Percentiles rank a stretch among this genome's conserved stretches.
phyloP scores from a whole-genome alignment of 2,329 filamentous ascomycete genomes.

The Diatrype stigma region DNA sequence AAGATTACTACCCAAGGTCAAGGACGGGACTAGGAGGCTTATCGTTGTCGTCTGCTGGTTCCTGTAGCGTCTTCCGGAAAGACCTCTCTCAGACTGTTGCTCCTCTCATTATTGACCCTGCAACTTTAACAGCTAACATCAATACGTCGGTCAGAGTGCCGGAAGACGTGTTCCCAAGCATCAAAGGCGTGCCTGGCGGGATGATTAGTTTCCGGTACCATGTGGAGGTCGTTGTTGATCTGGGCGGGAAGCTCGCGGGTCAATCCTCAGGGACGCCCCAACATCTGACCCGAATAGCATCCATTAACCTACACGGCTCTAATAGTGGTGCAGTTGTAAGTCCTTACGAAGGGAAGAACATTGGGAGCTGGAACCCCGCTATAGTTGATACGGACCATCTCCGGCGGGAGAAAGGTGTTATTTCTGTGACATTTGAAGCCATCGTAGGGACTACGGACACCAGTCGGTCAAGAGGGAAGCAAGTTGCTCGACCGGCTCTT shows the following conservation, averaged over 20 bases:
- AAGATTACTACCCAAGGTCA: conserved; percentile 84
- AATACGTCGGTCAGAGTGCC: conserved; percentile 82
- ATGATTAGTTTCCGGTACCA: conserved; percentile 97
- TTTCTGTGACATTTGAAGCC: conserved; percentile 80
- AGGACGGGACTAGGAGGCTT: conserved; percentile 81
- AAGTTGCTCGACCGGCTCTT: conserved; percentile 18
- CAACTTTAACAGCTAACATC: conserved; percentile 71
- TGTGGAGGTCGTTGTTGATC: conserved; percentile 86
- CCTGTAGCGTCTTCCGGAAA: conserved; percentile 91
- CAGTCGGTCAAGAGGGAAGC: conserved; percentile 23
- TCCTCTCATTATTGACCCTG: conserved; percentile 82
- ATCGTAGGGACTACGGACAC: conserved; percentile 84
- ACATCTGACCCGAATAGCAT: conserved; percentile 36
- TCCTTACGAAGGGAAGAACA: conserved; percentile 37
- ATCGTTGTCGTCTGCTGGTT: conserved; percentile 79
- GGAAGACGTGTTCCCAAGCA: conserved; percentile 88
- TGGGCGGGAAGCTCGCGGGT: conserved; percentile 76
- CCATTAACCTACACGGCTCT: conserved; percentile 30
- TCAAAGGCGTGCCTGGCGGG: conserved; percentile 79
- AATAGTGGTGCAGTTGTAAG: conserved; percentile 21
- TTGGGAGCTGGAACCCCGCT: conserved; percentile 56
- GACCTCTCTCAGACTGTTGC: conserved; percentile 86
- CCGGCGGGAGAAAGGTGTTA: conserved; percentile 85
- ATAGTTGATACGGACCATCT: conserved; percentile 86
- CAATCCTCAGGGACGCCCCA: conserved; percentile 41